Percentiles rank a stretch among this genome's conserved stretches.
Conservation (phyloP, 768 basidiomycete species). For the Coprinopsis strossmayeri region DNA sequence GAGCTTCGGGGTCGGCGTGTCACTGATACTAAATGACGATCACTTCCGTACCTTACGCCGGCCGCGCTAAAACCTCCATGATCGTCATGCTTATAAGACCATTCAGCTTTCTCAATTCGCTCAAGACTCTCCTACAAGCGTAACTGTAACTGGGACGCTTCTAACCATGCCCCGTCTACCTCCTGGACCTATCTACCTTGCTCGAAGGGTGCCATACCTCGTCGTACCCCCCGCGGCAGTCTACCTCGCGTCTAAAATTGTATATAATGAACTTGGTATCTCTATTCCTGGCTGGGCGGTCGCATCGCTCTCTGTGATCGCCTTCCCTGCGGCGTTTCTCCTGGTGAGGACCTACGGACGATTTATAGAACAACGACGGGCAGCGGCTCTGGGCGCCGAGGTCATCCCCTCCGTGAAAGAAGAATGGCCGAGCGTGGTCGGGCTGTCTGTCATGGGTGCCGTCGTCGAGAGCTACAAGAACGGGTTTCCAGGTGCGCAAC, state of each 20-base stretch:
- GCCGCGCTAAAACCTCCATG: too few species aligned
- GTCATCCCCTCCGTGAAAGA: not conserved
- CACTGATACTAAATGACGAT: too few species aligned
- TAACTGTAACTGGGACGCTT: too few species aligned
- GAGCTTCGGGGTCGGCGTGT: too few species aligned
- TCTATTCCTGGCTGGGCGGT: not conserved
- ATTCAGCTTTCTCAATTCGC: too few species aligned
- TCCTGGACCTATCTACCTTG: not conserved
- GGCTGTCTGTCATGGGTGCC: slow-evolving; percentile 9
- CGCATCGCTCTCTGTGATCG: not conserved
- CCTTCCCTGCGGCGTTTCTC: not conserved
- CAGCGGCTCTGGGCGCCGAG: not conserved
- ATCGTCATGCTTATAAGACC: too few species aligned
- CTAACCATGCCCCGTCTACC: not conserved
- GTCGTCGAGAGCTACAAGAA: slow-evolving; percentile 14
- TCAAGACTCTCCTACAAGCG: too few species aligned
- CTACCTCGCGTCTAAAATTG: not conserved
- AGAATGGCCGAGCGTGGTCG: not conserved
- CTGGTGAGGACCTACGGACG: not conserved
- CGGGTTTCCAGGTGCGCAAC: slow-evolving; percentile 26
- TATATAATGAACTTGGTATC: not conserved
- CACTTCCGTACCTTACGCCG: too few species aligned
- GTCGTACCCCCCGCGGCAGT: not conserved
- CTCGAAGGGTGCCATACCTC: not conserved
- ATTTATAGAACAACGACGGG: not conserved